A percentile compares a stretch with the other conserved stretches of the same genome.
Evolutionary conservation across 1,139 yeast genomes (phyloP).

Genomic region (Kodamaea fungicola): DNA sequence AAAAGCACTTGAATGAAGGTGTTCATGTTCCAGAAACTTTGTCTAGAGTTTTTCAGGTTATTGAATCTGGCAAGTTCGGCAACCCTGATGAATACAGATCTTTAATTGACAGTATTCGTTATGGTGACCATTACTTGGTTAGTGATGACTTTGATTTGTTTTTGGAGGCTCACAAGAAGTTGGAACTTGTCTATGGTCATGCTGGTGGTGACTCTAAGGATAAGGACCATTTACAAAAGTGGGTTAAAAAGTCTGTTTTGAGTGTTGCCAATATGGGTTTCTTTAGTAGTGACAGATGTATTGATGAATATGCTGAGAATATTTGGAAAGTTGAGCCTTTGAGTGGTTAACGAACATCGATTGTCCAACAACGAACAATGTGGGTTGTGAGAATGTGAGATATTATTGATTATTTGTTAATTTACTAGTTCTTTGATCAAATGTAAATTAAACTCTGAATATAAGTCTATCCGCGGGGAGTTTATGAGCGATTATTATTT

Average conservation of each 20-base stretch:
- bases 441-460: too few relatives aligned
- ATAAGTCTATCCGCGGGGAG: too few relatives aligned
- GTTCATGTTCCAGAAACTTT: slow-evolving; percentile 56
- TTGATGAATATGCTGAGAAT: slow-evolving; percentile 87
- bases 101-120: slow-evolving; percentile 63
- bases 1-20: slow-evolving; percentile 62
- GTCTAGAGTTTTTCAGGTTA: slow-evolving; percentile 59
- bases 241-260: slow-evolving; percentile 74
- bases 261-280: slow-evolving; percentile 94
- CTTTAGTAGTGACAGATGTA: slow-evolving; percentile 87
- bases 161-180: slow-evolving; percentile 72
- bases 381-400: too few relatives aligned
- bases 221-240: slow-evolving; percentile 55
- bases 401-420: too few relatives aligned
- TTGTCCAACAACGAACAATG: too few relatives aligned
- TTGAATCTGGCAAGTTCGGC: slow-evolving; percentile 72
- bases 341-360: slow-evolving; percentile 17
- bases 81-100: slow-evolving; percentile 63
- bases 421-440: too few relatives aligned
- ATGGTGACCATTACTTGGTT: slow-evolving; percentile 83
- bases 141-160: slow-evolving; percentile 87
- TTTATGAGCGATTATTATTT: too few relatives aligned
- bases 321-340: slow-evolving; percentile 90
- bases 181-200: slow-evolving; percentile 67
- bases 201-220: slow-evolving; percentile 40